These are phyloP conservation scores for Rhizophagus sp. DNA, from an alignment of 192 early-diverging fungal genomes.

Conservation along the genomic window DNA sequence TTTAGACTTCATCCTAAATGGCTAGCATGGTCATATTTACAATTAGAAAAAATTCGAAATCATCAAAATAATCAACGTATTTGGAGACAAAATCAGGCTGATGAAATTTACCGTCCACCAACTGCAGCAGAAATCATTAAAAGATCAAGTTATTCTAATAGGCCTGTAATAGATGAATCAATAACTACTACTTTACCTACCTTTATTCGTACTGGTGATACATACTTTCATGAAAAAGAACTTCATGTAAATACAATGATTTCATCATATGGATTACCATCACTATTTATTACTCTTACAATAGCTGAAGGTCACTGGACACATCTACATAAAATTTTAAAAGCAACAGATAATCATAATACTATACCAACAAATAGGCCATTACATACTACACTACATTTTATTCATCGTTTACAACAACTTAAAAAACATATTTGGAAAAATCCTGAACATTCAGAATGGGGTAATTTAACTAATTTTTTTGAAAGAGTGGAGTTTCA, in stretches of 20 bases:
- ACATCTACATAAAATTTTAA: neutral
- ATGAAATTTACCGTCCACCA: neutral
- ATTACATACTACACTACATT: neutral
- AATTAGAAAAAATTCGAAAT: too few species aligned
- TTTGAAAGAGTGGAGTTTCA: constrained; percentile 6
- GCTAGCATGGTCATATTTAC: too few species aligned
- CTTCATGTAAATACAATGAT: constrained; percentile 17
- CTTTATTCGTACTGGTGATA: constrained; percentile 14
- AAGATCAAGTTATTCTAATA: neutral
- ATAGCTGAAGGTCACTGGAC: neutral
- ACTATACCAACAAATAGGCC: constrained; percentile 5
- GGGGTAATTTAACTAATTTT: neutral
- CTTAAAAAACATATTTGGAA: neutral
- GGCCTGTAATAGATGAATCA: neutral
- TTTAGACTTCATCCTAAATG: too few species aligned
- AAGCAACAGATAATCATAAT: neutral
- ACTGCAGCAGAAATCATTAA: neutral
- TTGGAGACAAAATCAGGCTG: neutral
- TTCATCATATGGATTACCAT: neutral
- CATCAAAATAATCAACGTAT: too few species aligned
- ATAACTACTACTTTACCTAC: neutral
- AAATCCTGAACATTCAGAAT: neutral
- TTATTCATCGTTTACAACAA: neutral
- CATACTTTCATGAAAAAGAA: constrained; percentile 6
- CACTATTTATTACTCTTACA: constrained; percentile 7